A percentile compares a stretch with the other conserved stretches of the same genome.
These are phyloP conservation scores for Pythium aristosporum DNA, from an alignment of 352 stramenopile species.

Conservation along the genomic window DNA sequence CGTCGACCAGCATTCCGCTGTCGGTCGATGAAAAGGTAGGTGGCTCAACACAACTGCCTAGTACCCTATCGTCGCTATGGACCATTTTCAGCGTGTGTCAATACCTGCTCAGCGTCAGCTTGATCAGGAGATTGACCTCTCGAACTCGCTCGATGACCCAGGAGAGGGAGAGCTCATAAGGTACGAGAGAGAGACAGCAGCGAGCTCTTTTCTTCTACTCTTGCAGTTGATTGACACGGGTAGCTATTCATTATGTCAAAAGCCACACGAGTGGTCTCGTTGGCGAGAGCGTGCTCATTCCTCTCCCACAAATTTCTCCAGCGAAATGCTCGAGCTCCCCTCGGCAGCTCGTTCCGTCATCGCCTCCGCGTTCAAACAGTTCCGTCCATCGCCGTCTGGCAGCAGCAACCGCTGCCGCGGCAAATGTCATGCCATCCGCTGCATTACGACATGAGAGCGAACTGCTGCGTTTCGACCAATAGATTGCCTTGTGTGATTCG, in stretches of 20 bases:
- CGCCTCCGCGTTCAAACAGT: constrained; percentile 6
- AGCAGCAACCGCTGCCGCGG: constrained; percentile 11
- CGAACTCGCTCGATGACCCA: neutral
- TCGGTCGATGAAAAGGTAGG: constrained; percentile 16
- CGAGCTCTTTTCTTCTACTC: neutral
- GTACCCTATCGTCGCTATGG: neutral
- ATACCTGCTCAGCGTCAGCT: constrained; percentile 8
- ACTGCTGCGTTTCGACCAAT: constrained; percentile 37
- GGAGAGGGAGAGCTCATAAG: constrained; percentile 2
- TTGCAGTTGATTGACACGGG: no score
- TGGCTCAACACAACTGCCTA: neutral
- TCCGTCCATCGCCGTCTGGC: constrained; percentile 8
- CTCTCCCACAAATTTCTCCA: constrained; percentile 22
- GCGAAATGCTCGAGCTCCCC: neutral
- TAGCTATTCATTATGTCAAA: no score
- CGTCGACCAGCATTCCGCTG: constrained; percentile 10
- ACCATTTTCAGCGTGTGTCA: neutral
- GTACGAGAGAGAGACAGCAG: neutral
- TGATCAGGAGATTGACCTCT: constrained; percentile 19
- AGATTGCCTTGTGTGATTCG: neutral
- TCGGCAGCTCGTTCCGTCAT: neutral
- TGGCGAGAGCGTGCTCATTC: constrained; percentile 47
- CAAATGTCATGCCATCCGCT: neutral
- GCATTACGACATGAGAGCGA: constrained; percentile 35
- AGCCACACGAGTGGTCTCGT: constrained; percentile 10